phyloP scores from a whole-genome alignment of 2,329 filamentous ascomycete species.

The Erysiphe pulchra region DNA sequence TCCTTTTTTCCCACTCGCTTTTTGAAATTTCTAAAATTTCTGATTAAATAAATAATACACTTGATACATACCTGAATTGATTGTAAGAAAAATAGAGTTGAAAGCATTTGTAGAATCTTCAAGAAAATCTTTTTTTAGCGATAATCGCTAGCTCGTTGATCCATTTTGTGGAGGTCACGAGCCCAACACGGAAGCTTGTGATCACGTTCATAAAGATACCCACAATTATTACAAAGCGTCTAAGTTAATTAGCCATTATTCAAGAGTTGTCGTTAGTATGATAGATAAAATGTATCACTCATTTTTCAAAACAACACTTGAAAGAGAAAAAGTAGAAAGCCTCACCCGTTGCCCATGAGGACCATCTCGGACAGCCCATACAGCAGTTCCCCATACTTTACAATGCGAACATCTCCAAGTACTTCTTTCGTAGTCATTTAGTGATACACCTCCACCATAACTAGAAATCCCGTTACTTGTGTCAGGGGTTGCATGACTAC shows the following conservation, averaged over 20 bases:
- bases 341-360: constrained; percentile 61
- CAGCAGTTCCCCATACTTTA: constrained; percentile 61
- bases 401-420: constrained; percentile 81
- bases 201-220: constrained; percentile 68
- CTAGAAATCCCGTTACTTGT: constrained; percentile 41
- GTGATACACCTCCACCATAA: constrained; percentile 26
- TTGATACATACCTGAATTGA: too few relatives aligned
- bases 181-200: constrained; percentile 59
- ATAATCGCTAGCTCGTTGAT: constrained; percentile 11
- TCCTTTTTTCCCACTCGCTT: too few relatives aligned
- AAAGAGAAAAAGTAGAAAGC: background rate
- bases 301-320: background rate
- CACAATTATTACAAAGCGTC: constrained; percentile 86
- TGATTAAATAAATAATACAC: too few relatives aligned
- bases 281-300: background rate
- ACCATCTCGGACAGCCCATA: constrained; percentile 88
- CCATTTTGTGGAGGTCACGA: constrained; percentile 33
- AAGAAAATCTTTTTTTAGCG: constrained; percentile 5
- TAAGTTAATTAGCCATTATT: background rate
- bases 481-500: constrained; percentile 58
- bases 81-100: too few relatives aligned
- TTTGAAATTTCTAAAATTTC: too few relatives aligned
- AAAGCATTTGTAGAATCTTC: too few relatives aligned
- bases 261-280: background rate
- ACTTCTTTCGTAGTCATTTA: constrained; percentile 53